Evolutionary conservation across 345 rosid genomes (phyloP), one percentile per base, ranked within the genome.

Genomic region (Moricandia moricandioides): DNA sequence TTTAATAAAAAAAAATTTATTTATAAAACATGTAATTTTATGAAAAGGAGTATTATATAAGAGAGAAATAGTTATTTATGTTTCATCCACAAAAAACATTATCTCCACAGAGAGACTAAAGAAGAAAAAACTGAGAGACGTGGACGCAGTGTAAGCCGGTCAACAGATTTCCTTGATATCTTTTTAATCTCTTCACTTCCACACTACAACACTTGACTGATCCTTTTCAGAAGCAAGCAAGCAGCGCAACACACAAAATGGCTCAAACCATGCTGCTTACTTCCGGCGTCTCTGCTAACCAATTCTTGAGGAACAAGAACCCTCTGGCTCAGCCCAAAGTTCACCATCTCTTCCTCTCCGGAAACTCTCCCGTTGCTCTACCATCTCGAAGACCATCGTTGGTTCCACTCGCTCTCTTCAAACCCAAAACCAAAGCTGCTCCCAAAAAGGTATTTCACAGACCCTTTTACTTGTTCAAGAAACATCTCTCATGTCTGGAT

Each of bases 251-350:
- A 31, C 69, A 2, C 43, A 67, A 6, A 35, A 91, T 91, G 98
- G 89, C 97, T 68, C 97, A 94, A 77, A 89, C 93, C 59, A 87
- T 88, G 90, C 57, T 94, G 86, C 85, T 94, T 74, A 82, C 82
- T 82, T 86, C 91, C 18, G 87, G 97, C 21, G 88, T 91, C 57
- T 80, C 88, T 5, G 79, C 85, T 2, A 71, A 82, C 64, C 87
- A 77, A 43, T 78, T 61, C 12, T 75, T 85, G 59, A 79, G 77
- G 75, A 89, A 78, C 81, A 80, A 72, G 78, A 83, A 80, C 77
- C 78, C 90, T 69, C 40, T 85, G 63, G 86, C 87, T 70, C 85
- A 83, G 21, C 76, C 83, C 35, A 90, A 84, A 80, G 62, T 82
- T 63, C 88, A 86, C 9, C 83, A 82, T 56, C 75, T 90, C 77